Evolutionary conservation across 2,329 filamentous ascomycete genomes (phyloP), one percentile per base, ranked within the genome.

Genomic region (Aureobasidium sp.): DNA sequence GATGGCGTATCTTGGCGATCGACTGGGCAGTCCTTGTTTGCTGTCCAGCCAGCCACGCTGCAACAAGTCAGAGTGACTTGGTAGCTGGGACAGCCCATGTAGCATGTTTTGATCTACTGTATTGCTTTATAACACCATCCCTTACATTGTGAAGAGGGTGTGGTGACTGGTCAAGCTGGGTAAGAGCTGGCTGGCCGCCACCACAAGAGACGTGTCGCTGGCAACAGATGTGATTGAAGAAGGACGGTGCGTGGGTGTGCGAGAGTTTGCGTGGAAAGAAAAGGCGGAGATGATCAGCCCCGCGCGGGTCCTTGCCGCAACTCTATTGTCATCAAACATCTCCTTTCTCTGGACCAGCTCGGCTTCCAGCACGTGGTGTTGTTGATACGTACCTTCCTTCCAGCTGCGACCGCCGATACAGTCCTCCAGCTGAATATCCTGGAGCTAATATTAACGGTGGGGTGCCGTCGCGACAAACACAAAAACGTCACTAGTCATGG

Each of bases 401-500:
- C 21, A 44, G 39, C 37, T 55, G 52, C 32, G n/a, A 15, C 29
- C 5, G 5, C 5, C 15, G 4, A 37, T 37, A 37, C 41, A 13
- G 29, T 45, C 42, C 27, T 47, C 8, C 36, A 47, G 42, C 42
- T 47, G 25, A 21, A 47, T 13, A 45, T 16, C 15, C 13, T 10
- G 4, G 2, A n/a, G 9, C 21, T 15, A 32, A 32, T 9, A 41
- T 52, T n/a, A 45, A 49, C 27, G 47, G 58, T 37, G 30, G 57
- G 34, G 48, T 42, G 27, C 47, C 34, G 48, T 29, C 37, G 9
- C 39, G 39, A 44, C 30, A 29, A 41, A 52, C 48, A 39, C 55
- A 48, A 34, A 34, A 8, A 13, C 13, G 13, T 41, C 39, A 25
- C 32, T 27, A 50, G 63, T 27, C 50, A 75, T 76, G 76, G 70